Evolutionary conservation across 306 rosid genomes (phyloP).

Genomic region (Castanea mollissima): DNA sequence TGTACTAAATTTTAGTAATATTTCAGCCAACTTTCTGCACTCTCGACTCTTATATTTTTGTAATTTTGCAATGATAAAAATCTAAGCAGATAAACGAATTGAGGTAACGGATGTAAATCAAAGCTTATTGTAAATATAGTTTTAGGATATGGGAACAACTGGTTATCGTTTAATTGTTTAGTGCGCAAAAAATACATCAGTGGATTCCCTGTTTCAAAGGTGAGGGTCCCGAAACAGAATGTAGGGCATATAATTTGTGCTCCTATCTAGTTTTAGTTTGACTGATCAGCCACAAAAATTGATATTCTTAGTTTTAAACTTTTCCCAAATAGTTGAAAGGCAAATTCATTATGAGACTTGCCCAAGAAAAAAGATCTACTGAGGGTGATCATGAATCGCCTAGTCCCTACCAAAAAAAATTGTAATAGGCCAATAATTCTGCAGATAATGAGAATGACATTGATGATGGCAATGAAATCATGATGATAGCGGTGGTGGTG

Average conservation of each 20-base stretch:
- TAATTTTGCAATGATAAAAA: too few relatives aligned
- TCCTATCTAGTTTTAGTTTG: background rate
- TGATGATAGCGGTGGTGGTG: constrained; percentile 13
- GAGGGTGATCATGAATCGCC: background rate
- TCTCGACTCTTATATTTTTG: too few relatives aligned
- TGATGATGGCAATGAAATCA: constrained; percentile 23
- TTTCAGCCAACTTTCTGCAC: too few relatives aligned
- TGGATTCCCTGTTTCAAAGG: background rate
- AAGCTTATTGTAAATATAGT: too few relatives aligned
- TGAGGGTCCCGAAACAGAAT: background rate
- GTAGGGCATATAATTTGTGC: background rate
- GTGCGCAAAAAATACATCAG: background rate
- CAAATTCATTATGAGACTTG: background rate
- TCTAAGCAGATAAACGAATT: too few relatives aligned
- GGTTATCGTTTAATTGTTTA: too few relatives aligned
- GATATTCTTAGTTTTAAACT: background rate
- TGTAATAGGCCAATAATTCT: constrained; percentile 15
- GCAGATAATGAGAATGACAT: constrained; percentile 31
- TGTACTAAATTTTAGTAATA: too few relatives aligned
- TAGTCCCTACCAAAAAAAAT: background rate
- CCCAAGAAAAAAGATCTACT: too few relatives aligned
- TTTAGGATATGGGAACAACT: too few relatives aligned
- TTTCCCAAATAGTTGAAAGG: background rate
- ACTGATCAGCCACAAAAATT: background rate
- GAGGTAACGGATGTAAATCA: too few relatives aligned